These are phyloP conservation scores for Phylloporus rhodoxanthus DNA, from an alignment of 768 basidiomycete genomes.

Conservation along the genomic window DNA sequence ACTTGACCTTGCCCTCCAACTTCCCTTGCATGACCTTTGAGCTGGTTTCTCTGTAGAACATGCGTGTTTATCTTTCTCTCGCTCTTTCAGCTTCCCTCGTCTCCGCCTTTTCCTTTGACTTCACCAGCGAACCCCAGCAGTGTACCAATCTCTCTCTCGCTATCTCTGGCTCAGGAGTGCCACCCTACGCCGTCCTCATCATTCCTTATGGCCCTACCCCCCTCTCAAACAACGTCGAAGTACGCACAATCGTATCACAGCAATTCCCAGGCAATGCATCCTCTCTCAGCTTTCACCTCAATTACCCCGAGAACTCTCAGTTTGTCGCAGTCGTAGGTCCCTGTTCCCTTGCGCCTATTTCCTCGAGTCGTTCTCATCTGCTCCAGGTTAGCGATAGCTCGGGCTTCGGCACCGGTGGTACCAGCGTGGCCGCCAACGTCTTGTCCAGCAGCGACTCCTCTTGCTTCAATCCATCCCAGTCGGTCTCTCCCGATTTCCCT, in stretches of 20 bases:
- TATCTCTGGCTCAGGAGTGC: slow-evolving; percentile 55
- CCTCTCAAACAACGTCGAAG: slow-evolving; percentile 57
- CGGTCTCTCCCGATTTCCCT: slow-evolving; percentile 48
- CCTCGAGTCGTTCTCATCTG: background rate
- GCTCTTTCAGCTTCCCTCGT: slow-evolving; percentile 26
- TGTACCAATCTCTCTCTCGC: slow-evolving; percentile 57
- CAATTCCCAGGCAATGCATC: slow-evolving; percentile 41
- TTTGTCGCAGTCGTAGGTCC: slow-evolving; percentile 70
- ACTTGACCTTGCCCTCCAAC: background rate
- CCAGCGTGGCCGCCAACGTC: slow-evolving; percentile 61
- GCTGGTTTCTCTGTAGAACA: slow-evolving; percentile 8
- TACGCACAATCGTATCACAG: slow-evolving; percentile 51
- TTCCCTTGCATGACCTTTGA: background rate
- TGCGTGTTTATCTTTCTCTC: slow-evolving; percentile 10
- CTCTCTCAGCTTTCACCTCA: slow-evolving; percentile 49
- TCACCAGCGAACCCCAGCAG: slow-evolving; percentile 50
- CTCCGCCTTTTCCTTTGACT: slow-evolving; percentile 39
- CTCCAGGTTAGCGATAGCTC: slow-evolving; percentile 51
- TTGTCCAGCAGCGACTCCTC: slow-evolving; percentile 42
- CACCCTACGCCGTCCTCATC: slow-evolving; percentile 64
- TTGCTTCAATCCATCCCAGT: slow-evolving; percentile 51
- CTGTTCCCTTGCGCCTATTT: background rate
- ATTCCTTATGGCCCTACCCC: slow-evolving; percentile 64
- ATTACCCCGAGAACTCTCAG: slow-evolving; percentile 62
- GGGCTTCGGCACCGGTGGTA: slow-evolving; percentile 69